phyloP scores from a whole-genome alignment of 2,329 filamentous ascomycete species.

The Lasiodiplodia theobromae region DNA sequence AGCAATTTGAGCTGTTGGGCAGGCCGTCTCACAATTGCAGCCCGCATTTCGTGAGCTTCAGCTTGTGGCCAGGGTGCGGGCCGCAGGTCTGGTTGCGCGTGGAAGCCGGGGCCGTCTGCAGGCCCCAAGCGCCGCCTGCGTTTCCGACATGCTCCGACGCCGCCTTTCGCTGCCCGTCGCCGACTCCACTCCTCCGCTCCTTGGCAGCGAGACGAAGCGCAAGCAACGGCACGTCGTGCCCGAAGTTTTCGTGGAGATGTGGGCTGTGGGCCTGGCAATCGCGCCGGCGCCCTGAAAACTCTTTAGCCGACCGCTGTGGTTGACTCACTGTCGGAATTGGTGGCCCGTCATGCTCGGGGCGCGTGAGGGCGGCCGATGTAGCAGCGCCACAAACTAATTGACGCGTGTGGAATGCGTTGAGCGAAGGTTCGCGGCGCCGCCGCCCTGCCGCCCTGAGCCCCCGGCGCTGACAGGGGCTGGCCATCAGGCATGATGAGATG shows the following conservation, averaged over 20 bases:
- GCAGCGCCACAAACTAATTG: slow-evolving; percentile 8
- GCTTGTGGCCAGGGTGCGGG: slow-evolving; percentile 25
- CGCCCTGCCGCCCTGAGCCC: slow-evolving; percentile 9
- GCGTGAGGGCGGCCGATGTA: background rate
- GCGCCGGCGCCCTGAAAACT: slow-evolving; percentile 23
- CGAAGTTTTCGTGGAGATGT: slow-evolving; percentile 23
- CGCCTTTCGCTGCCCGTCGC: slow-evolving; percentile 22
- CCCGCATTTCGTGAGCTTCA: slow-evolving; percentile 24
- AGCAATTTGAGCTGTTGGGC: slow-evolving; percentile 25
- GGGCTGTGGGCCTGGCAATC: slow-evolving; percentile 11
- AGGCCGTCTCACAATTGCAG: slow-evolving; percentile 27
- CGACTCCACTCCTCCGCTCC: slow-evolving; percentile 23
- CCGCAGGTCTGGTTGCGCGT: slow-evolving; percentile 21
- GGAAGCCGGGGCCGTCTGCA: background rate
- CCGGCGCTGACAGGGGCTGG: slow-evolving; percentile 11
- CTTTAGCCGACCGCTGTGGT: slow-evolving; percentile 25
- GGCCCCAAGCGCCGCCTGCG: slow-evolving; percentile 4
- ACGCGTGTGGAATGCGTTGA: slow-evolving; percentile 23
- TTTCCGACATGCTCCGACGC: slow-evolving; percentile 18
- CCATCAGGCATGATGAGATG: slow-evolving; percentile 21
- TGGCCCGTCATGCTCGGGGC: background rate
- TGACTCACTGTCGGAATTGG: slow-evolving; percentile 11
- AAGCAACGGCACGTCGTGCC: slow-evolving; percentile 15
- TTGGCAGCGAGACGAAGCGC: slow-evolving; percentile 28
- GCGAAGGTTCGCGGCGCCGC: slow-evolving; percentile 8